Conservation (phyloP, 768 basidiomycete genomes). For the Russula emetica region DNA sequence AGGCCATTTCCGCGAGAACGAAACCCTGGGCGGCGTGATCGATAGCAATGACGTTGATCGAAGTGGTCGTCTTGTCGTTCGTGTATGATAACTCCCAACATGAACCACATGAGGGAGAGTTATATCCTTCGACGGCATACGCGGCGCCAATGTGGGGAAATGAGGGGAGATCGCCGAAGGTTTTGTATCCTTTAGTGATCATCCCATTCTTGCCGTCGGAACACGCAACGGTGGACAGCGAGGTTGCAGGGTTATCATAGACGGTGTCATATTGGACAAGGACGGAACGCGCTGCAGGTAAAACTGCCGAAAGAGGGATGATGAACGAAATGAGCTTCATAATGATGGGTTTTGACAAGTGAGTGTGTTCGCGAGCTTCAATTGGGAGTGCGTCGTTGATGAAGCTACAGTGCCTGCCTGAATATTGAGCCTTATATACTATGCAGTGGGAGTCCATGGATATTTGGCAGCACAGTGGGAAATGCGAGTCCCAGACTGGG, state of each 20-base stretch:
- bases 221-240: not conserved
- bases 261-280: not conserved
- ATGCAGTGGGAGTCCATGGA: not conserved
- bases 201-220: not conserved
- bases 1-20: not conserved
- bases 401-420: not conserved
- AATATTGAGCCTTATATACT: not conserved
- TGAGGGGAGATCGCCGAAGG: not conserved
- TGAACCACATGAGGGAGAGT: not conserved
- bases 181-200: not conserved
- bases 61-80: not conserved
- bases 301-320: not conserved
- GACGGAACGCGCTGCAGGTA: not conserved
- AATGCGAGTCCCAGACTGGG: not conserved
- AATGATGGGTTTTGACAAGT: not conserved
- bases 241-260: not conserved
- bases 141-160: not conserved
- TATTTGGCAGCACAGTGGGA: not conserved
- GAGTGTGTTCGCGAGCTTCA: not conserved
- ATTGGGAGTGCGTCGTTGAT: not conserved
- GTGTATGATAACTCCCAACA: not conserved
- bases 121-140: not conserved
- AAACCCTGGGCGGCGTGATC: not conserved
- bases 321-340: not conserved
- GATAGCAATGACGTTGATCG: not conserved